Evolutionary conservation across 192 early-diverging fungal species (phyloP), one percentile per base, ranked within the genome.

Genomic region (Allomyces javanicus): DNA sequence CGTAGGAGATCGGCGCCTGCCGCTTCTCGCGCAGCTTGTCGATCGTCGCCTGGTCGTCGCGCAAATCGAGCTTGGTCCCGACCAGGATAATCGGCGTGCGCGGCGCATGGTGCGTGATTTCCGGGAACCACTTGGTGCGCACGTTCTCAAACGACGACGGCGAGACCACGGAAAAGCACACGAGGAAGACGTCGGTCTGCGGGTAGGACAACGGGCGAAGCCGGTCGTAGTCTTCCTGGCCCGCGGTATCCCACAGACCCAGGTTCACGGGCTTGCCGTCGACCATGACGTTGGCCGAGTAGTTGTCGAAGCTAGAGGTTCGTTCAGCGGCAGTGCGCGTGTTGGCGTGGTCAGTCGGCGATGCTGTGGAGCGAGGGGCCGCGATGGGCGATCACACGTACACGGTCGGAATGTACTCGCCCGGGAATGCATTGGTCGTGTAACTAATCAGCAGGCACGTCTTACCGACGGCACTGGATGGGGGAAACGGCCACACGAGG

Each of bases 341-440:
- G 5, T 9, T 7, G 33, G 33, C 33, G 3, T 40, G 33, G 33
- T 40, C 33, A 40, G 33, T 40, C 33, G 4, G 33, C 33, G 4
- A 40, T 7, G 7, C 0, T 7, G 33, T 40, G 33, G 33, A 40
- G 33, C 33, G 7, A 40, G 7, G 33, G 33, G 33, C 33, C 4
- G 7, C 33, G 33, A 40, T 40, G 33, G 33, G 7, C 33, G 33
- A 40, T 40, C 33, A 40, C 33, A 75, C 85, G 81, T 91, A 97
- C 91, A 98, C 95, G 66, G 95, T 98, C 64, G 95, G 95, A 73
- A 98, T 96, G 74, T 98, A 98, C 81, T 98, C 95, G 65, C 95
- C 95, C 21, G 95, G 95, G 79, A 98, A 98, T 25, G 96, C 96
- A 81, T 98, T 98, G 68, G 96, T 98, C 21, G 96, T 98, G 81